Base-by-base conservation (phyloP, 192 early-diverging fungal genomes). In the Paraglomus occultum region DNA sequence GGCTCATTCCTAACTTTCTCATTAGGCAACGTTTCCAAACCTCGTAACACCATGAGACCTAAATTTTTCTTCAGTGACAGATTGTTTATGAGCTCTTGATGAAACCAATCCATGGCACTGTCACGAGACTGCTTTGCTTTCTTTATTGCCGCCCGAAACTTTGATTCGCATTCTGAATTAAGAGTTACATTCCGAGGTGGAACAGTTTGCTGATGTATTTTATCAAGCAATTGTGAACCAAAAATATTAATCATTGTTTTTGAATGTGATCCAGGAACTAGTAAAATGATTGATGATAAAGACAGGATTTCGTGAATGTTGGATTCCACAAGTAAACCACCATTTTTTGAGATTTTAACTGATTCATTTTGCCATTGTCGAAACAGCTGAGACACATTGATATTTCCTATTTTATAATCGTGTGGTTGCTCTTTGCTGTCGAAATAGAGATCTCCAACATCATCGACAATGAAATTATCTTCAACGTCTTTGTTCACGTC, bases 261-360 rank as follows among this genome's bases (percentile, higher is more conserved):
- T 40, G 51, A 67, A n/a, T 67, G 40, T 43, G 42, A 54, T 53
- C 43, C 40, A n/a, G 51, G 8, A 5, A 31, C 5, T 9, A 67
- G 42, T 9, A 67, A 9, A 17, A 67, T 53, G 23, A 67, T 67
- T 20, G 40, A 67, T 14, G 42, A 67, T 10, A 54, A 17, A 10
- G 42, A 67, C 8, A 67, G 43, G n/a, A 67, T 67, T 67, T 67
- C n/a, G 39, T 67, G n/a, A 18, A 67, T 51, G 46, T 67, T 67
- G 18, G 65, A 67, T 67, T 67, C 15, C 6, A 67, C 17, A 18
- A 54, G 43, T 54, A 67, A 10, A 22, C 51, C 17, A 15, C 43
- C 51, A 18, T 1, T 54, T n/a, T 54, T 67, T 54, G 42, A 31
- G 6, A 67, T 54, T 6, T 67, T 55, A 22, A 67, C 1, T 43